Percentiles rank a stretch among this genome's conserved stretches.
These are phyloP conservation scores for Paramarasmius palmivorus DNA, from an alignment of 1,284 basidiomycete species.

Conservation along the genomic window DNA sequence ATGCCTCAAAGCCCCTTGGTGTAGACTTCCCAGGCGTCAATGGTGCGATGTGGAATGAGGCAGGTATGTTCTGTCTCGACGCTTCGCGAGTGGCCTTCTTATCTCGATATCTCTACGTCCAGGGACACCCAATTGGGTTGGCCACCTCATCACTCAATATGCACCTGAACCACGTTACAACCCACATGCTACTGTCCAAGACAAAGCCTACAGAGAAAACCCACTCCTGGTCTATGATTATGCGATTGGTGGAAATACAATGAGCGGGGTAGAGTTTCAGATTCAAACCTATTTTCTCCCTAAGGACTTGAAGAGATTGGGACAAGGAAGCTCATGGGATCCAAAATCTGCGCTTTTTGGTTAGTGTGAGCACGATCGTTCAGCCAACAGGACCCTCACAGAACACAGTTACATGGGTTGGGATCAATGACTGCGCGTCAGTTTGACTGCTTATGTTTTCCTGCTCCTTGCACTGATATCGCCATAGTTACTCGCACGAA, in stretches of 20 bases:
- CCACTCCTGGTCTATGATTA: conserved; percentile 52
- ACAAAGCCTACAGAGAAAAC: conserved; percentile 26
- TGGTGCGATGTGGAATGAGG: conserved; percentile 42
- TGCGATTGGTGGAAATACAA: conserved; percentile 45
- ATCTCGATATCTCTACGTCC: not conserved
- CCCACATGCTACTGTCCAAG: conserved; percentile 22
- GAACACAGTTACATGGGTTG: conserved; percentile 57
- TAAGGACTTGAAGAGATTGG: conserved; percentile 29
- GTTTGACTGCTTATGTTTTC: conserved; percentile 14
- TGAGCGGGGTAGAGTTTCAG: conserved; percentile 39
- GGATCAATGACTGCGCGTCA: conserved; percentile 65
- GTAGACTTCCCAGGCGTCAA: conserved; percentile 39
- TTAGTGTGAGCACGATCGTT: conserved; percentile 25
- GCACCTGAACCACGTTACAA: conserved; percentile 33
- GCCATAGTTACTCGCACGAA: conserved; percentile 18
- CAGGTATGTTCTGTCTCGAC: conserved; percentile 32
- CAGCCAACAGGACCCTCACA: not conserved
- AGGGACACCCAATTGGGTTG: conserved; percentile 39
- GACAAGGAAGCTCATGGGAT: conserved; percentile 42
- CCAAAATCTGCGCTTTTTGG: conserved; percentile 46
- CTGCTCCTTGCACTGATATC: conserved; percentile 7
- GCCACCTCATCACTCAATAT: conserved; percentile 49
- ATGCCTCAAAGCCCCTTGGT: conserved; percentile 44
- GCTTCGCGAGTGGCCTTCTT: not conserved
- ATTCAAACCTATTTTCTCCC: conserved; percentile 39